Evolutionary conservation across 2,329 filamentous ascomycete genomes (phyloP).

Genomic region (Pleoardoris graminearum): DNA sequence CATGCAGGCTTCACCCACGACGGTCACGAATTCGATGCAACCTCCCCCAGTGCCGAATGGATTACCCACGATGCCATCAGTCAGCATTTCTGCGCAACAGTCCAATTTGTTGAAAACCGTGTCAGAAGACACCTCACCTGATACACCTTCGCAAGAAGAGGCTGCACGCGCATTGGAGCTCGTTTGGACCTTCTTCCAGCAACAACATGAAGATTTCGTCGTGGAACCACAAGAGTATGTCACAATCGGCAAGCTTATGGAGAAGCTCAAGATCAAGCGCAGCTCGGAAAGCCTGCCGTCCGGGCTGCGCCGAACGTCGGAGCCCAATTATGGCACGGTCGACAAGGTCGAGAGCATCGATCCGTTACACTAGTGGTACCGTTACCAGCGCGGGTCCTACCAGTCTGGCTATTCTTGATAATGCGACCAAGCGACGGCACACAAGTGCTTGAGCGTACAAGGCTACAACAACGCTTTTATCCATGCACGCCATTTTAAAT

Average conservation of each 20-base stretch:
- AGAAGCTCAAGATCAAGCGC: slow-evolving; percentile 77
- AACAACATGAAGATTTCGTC: slow-evolving; percentile 68
- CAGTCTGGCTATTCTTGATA: slow-evolving; percentile 14
- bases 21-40: slow-evolving; percentile 49
- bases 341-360: slow-evolving; percentile 39
- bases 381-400: slow-evolving; percentile 9
- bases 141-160: slow-evolving; percentile 77
- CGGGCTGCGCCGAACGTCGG: slow-evolving; percentile 41
- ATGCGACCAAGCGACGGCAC: slow-evolving; percentile 14
- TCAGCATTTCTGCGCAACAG: slow-evolving; percentile 23
- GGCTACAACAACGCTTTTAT: slow-evolving; percentile 11
- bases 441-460: slow-evolving; percentile 16
- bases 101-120: slow-evolving; percentile 17
- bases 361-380: slow-evolving; percentile 28
- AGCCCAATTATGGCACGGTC: slow-evolving; percentile 34
- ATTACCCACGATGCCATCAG: slow-evolving; percentile 47
- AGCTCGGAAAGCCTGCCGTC: slow-evolving; percentile 39
- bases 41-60: slow-evolving; percentile 42
- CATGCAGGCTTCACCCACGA: slow-evolving; percentile 42
- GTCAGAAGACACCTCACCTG: slow-evolving; percentile 52
- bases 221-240: slow-evolving; percentile 78
- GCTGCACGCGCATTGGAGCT: slow-evolving; percentile 80
- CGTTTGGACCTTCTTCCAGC: slow-evolving; percentile 79
- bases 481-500: slow-evolving; percentile 16
- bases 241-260: slow-evolving; percentile 78